Percentiles rank a stretch among this genome's conserved stretches.
Conservation (phyloP, 129 eudicot genomes). For the Saposhnikovia divaricata region DNA sequence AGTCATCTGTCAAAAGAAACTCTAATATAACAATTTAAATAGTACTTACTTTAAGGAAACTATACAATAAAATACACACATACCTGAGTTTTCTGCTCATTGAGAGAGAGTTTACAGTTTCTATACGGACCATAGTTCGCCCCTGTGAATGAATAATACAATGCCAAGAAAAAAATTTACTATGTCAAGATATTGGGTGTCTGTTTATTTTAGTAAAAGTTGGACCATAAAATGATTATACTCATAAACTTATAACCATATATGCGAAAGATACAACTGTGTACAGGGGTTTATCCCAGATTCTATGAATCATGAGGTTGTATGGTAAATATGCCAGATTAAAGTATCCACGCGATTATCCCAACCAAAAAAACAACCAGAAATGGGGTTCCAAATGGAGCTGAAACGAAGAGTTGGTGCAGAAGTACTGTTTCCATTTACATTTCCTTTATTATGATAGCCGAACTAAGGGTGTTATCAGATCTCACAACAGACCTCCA, state of each 20-base stretch:
- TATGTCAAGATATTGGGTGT: neutral
- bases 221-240: neutral
- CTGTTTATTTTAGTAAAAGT: neutral
- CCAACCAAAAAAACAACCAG: neutral
- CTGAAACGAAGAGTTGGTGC: neutral
- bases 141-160: constrained; percentile 28
- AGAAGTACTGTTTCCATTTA: neutral
- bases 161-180: neutral
- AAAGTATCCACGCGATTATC: neutral
- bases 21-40: neutral
- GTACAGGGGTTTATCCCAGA: neutral
- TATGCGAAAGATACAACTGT: neutral
- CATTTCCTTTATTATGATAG: neutral
- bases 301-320: neutral
- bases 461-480: neutral
- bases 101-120: constrained; percentile 41
- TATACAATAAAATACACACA: neutral
- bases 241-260: neutral
- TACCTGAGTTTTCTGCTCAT: constrained; percentile 87
- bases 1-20: constrained; percentile 48
- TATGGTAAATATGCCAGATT: neutral
- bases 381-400: constrained; percentile 4
- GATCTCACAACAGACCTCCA: neutral
- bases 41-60: neutral
- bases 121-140: constrained; percentile 74